Base-by-base conservation (phyloP, 2,329 filamentous ascomycete species). In the Mycocentrospora acerina region DNA sequence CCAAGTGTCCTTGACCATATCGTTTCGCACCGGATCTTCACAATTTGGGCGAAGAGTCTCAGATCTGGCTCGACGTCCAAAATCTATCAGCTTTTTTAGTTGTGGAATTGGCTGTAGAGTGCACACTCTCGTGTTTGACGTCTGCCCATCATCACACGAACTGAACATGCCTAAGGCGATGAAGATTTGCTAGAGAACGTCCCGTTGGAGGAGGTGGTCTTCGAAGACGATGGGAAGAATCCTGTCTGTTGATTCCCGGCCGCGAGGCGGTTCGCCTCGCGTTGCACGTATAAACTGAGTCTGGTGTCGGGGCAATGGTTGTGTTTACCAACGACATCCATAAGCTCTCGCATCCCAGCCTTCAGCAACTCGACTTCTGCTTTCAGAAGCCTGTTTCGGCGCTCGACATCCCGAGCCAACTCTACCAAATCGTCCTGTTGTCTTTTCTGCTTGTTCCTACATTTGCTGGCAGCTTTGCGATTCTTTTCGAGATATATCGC, bases 381-480 rank as follows among this genome's bases (percentile, higher is more conserved):
- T 24, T 58, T 64, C 6, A 68, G 46, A 14, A 48, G 31, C 19
- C 53, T 57, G 35, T 65, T 64, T 26, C 35, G 53, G 12, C 47
- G 42, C 32, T 62, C 62, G 2, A 57, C 50, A 2, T 61, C 57
- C 18, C 69, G 60, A 4, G 68, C 62, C 32, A 53, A 59, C 37
- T 69, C 66, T 34, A 80, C 75, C 3, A 80, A 69, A 19, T 69
- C 60, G 34, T 75, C 69, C 12, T 73, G 74, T 42, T 77, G 73
- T 43, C 71, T 69, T 56, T 80, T 80, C 59, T 81, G 80, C 66
- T 86, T 87, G 53, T 79, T 78, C 4, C 85, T 77, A 55, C 84
- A 88, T 55, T 87, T 88, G 55, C 79, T 85, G 1, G 85, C 85
- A 0, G 85, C 85, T 6, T 84, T 68, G 6, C 85, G 76, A 60